Evolutionary conservation across 1,284 basidiomycete species (phyloP).

Genomic region (Ceratobasidium sp.): DNA sequence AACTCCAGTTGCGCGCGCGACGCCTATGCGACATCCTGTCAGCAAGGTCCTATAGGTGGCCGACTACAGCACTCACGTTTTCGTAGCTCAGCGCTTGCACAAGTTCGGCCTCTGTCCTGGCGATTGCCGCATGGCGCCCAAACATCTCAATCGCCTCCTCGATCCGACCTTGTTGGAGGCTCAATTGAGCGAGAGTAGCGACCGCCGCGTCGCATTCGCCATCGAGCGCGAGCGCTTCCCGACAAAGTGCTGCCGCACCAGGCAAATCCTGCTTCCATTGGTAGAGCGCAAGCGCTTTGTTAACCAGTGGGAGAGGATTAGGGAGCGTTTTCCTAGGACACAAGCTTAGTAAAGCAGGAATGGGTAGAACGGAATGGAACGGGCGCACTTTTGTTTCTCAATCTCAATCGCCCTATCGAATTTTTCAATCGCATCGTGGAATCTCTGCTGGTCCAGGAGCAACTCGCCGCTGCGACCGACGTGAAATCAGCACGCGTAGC

Average conservation of each 20-base stretch:
- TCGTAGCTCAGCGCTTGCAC: constrained; percentile 88
- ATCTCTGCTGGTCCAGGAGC: constrained; percentile 89
- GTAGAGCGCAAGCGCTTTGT: constrained; percentile 95
- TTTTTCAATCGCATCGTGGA: constrained; percentile 90
- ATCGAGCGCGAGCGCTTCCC: constrained; percentile 87
- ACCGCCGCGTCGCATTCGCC: constrained; percentile 96
- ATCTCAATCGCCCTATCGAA: constrained; percentile 93
- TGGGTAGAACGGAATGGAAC: constrained; percentile 5
- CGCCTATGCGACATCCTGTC: constrained; percentile 60
- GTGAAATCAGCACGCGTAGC: constrained; percentile 10
- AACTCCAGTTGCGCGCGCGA: constrained; percentile 82
- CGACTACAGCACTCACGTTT: constrained; percentile 60
- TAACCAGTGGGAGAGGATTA: constrained; percentile 93
- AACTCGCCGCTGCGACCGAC: constrained; percentile 82
- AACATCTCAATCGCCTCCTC: constrained; percentile 89
- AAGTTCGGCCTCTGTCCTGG: constrained; percentile 90
- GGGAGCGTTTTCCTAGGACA: constrained; percentile 58
- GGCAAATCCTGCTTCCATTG: constrained; percentile 93
- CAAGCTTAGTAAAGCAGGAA: background rate
- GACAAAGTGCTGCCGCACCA: constrained; percentile 84
- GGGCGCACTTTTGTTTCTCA: constrained; percentile 70
- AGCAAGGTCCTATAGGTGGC: constrained; percentile 8
- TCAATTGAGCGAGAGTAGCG: constrained; percentile 93
- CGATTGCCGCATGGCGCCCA: constrained; percentile 81
- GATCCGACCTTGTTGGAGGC: constrained; percentile 89